Evolutionary conservation across 176 grass and related monocot species (phyloP).

Genomic region (Raddia guianensis): DNA sequence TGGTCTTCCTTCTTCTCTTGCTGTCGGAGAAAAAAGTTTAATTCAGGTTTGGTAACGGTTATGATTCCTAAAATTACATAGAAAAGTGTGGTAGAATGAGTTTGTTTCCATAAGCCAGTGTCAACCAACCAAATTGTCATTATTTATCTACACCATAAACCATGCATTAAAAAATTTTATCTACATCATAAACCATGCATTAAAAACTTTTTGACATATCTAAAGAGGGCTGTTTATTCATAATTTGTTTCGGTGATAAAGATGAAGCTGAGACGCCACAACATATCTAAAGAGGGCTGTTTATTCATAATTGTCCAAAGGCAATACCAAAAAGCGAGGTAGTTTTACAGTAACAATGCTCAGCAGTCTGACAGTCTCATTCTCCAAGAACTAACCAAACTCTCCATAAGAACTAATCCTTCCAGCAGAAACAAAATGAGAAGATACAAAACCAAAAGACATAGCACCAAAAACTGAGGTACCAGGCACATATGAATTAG

Average conservation of each 20-base stretch:
- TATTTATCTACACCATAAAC: background rate
- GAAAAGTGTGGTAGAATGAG: background rate
- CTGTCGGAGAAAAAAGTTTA: constrained; percentile 29
- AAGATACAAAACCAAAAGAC: background rate
- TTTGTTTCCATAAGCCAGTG: constrained; percentile 18
- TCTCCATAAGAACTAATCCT: background rate
- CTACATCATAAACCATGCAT: background rate
- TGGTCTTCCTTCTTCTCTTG: constrained; percentile 82
- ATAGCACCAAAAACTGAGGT: background rate
- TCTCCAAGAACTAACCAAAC: too few species aligned
- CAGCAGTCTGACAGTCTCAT: background rate
- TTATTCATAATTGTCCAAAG: background rate
- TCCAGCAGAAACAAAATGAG: constrained; percentile 7
- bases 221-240: background rate
- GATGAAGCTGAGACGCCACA: background rate
- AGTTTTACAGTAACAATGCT: background rate
- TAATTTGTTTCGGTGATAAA: background rate
- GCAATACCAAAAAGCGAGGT: background rate
- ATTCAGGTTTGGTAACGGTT: constrained; percentile 26
- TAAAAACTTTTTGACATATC: background rate
- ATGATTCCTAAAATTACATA: background rate
- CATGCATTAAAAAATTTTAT: background rate
- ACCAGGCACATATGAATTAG: background rate
- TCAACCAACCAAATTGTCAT: background rate
- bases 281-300: too few species aligned